Evolutionary conservation across 1,139 yeast genomes (phyloP).

Genomic region (Spathaspora jeffriesii): DNA sequence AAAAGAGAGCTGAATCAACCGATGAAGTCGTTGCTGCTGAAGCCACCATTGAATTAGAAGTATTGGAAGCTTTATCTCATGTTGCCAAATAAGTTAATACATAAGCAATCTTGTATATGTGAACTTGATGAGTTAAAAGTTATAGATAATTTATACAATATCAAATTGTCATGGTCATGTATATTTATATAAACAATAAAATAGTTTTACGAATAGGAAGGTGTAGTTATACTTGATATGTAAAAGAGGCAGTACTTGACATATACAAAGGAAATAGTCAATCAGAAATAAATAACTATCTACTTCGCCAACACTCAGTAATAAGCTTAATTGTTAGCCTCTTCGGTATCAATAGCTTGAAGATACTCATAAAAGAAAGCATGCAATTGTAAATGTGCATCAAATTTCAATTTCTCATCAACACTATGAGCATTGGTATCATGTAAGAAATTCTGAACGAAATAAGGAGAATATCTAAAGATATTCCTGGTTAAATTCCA

Average conservation of each 20-base stretch:
- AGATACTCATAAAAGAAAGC: slow-evolving; percentile 38
- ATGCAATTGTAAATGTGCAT: slow-evolving; percentile 39
- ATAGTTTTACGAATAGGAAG: not conserved
- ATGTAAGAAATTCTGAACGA: slow-evolving; percentile 16
- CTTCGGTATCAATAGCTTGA: slow-evolving; percentile 23
- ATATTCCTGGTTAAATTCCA: slow-evolving; percentile 76
- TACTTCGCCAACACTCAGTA: no score
- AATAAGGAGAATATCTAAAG: slow-evolving; percentile 59
- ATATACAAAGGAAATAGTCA: no score
- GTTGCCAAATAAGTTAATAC: slow-evolving; percentile 67
- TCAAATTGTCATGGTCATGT: not conserved
- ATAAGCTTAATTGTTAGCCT: slow-evolving; percentile 15
- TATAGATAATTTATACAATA: not conserved
- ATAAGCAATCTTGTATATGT: not conserved
- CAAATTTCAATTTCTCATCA: slow-evolving; percentile 37
- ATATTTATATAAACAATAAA: not conserved
- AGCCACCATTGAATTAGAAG: slow-evolving; percentile 95
- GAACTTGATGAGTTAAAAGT: not conserved
- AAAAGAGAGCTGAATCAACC: slow-evolving; percentile 82
- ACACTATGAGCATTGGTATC: slow-evolving; percentile 35
- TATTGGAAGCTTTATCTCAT: slow-evolving; percentile 89
- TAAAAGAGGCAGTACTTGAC: no score
- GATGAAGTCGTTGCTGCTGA: slow-evolving; percentile 92
- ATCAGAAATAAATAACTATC: no score
- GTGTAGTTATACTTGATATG: no score